Evolutionary conservation across 768 basidiomycete genomes (phyloP), one percentile per base, ranked within the genome.

Genomic region (Cystofilobasidium capitatum): DNA sequence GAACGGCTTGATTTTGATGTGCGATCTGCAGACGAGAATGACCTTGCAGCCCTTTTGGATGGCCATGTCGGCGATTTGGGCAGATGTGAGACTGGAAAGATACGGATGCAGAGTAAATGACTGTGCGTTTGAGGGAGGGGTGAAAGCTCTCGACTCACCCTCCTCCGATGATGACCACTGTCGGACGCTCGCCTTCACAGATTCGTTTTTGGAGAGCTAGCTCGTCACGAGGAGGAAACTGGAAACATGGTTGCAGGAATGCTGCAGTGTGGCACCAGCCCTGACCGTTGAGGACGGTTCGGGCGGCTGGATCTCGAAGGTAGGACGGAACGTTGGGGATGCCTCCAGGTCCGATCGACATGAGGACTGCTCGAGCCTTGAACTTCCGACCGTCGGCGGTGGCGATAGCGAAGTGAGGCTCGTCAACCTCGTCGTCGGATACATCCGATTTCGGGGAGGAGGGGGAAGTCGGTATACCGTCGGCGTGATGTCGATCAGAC

Each of bases 221-320:
- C 77, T 70, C 61, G 71, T 71, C 51, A 72, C 73, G n/a, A 73
- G 72, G 69, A 78, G 74, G 36, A 70, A 35, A 37, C 66, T 69
- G 62, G 72, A 76, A 60, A 72, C 64, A 69, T 72, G 70, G 39
- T 59, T 29, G 31, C 42, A 71, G 9, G 58, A 66, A 10, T 35
- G 24, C 31, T 45, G 69, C 58, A 7, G 71, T 69, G 16, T 72
- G 71, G 0, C 65, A 71, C 31, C 47, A 40, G 2, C 71, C 70
- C 16, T 66, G 64, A 12, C 63, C 63, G 29, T 64, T 36, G 47
- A 64, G 33, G 49, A 64, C 63, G 17, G 42, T 45, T 26, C 63
- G 31, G 4, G 20, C 36, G 5, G 10, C 36, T 39, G 59, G 44
- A 17, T 29, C 51, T 60, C 47, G 13, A 16, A 65, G 35, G 24